Conservation (phyloP, 352 stramenopile species). For the Phytophthora fragariaefolia region DNA sequence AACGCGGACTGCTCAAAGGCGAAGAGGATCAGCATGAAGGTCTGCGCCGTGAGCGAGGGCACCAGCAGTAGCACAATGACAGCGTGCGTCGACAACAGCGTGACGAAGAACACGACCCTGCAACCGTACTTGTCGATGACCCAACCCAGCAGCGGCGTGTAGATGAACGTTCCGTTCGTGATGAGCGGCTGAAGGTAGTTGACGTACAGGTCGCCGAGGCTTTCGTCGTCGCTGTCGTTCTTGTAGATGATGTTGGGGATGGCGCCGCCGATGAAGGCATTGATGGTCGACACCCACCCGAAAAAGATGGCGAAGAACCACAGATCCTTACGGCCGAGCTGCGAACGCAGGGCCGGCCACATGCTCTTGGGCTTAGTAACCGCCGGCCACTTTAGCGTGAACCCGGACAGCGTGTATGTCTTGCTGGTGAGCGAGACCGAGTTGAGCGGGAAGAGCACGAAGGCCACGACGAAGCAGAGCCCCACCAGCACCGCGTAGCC, state of each 20-base stretch:
- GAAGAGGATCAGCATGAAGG: constrained; percentile 43
- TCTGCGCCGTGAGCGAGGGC: constrained; percentile 40
- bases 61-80: constrained; percentile 43
- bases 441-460: constrained; percentile 37
- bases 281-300: constrained; percentile 52
- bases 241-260: constrained; percentile 57
- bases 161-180: constrained; percentile 51
- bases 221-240: constrained; percentile 21
- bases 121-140: constrained; percentile 49
- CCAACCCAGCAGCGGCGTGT: constrained; percentile 50
- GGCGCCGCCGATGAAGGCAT: constrained; percentile 48
- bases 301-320: constrained; percentile 57
- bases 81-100: constrained; percentile 36
- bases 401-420: constrained; percentile 36
- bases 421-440: constrained; percentile 27
- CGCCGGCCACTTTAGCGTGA: constrained; percentile 16
- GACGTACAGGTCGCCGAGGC: constrained; percentile 37
- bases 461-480: constrained; percentile 26
- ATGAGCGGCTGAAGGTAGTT: constrained; percentile 50
- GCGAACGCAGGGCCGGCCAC: constrained; percentile 31
- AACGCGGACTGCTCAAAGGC: constrained; percentile 45
- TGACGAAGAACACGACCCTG: constrained; percentile 32
- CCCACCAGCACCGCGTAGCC: constrained; percentile 41
- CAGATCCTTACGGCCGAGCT: constrained; percentile 38
- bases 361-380: constrained; percentile 36